Base-by-base conservation (phyloP, 257 asterid species). In the Nicotiana obtusifolia region DNA sequence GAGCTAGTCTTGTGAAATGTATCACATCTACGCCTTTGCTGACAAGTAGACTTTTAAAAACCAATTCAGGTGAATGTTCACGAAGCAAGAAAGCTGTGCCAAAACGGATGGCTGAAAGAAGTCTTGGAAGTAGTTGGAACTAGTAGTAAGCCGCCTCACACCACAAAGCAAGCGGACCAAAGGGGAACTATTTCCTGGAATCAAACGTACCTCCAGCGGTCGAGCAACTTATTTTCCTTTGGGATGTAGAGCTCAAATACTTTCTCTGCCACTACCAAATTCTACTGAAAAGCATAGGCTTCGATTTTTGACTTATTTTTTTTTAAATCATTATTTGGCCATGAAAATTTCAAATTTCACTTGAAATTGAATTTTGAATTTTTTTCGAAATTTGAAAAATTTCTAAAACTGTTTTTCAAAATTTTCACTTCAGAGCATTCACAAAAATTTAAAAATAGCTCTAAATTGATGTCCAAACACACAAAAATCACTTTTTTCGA, bases 101-200 rank as follows among this genome's bases (percentile, higher is more conserved):
- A 85, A 62, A 76, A 86, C 4, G 78, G 83, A 67, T 88, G 91
- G 91, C 86, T 88, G 91, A 88, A 85, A 67, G 91, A 86, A 53
- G 91, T 90, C 26, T 83, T 88, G 78, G 89, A 85, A 20, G 11
- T 35, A 6, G 73, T 83, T 88, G 78, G 89, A 85, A 20, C 16
- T 35, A 6, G 73, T 87, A n/a, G 91, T 86, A n/a, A 64, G 24
- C 20, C 80, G 80, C 20, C 54, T 85, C 53, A 75, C 85, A 57
- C 22, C 78, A 71, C 60, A 44, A 6, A 71, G 20, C 60, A 73
- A 81, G 17, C 73, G 47, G 5, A 81, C 7, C 0, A 84, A 84
- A 22, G 53, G 68, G 14, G 65, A 31, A 19, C 57, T 54, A 57
- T n/a, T 31, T 59, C 53, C 17, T 9, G 28, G 53, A 56, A 30